Evolutionary conservation across 768 basidiomycete genomes (phyloP).

Genomic region (Fomitopsis serialis): DNA sequence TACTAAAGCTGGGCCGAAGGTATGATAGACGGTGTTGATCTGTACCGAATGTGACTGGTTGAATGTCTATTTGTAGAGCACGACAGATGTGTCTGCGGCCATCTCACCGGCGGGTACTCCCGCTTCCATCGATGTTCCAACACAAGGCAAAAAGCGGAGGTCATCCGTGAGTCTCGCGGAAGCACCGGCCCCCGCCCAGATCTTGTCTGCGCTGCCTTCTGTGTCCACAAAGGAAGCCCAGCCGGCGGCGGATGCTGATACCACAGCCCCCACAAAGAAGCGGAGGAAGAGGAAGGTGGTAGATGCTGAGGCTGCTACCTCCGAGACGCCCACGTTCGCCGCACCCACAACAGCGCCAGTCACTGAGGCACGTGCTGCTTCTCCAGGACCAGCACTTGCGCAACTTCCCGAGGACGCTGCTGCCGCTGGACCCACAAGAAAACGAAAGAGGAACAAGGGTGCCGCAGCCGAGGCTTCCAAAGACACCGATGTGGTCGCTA

Average conservation of each 20-base stretch:
- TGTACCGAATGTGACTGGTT: not conserved
- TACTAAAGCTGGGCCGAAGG: not conserved
- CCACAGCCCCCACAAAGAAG: conserved; percentile 3
- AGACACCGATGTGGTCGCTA: not conserved
- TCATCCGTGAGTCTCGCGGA: not conserved
- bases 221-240: not conserved
- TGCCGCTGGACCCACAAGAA: conserved; percentile 8
- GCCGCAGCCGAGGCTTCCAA: not conserved
- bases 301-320: conserved; percentile 2
- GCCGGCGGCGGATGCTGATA: not conserved
- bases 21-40: not conserved
- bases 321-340: not conserved
- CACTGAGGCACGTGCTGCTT: not conserved
- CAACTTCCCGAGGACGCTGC: not conserved
- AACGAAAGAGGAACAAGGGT: conserved; percentile 13
- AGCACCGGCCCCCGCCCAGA: not conserved
- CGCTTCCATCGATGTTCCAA: too few relatives aligned
- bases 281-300: conserved; percentile 18
- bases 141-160: not conserved
- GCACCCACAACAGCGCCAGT: not conserved
- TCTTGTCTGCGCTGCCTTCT: not conserved
- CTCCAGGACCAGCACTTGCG: not conserved
- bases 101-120: too few relatives aligned
- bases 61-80: not conserved
- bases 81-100: not conserved